These are phyloP conservation scores for Zoysia matrella DNA, from an alignment of 202 grass and related monocot genomes.

Conservation along the genomic window DNA sequence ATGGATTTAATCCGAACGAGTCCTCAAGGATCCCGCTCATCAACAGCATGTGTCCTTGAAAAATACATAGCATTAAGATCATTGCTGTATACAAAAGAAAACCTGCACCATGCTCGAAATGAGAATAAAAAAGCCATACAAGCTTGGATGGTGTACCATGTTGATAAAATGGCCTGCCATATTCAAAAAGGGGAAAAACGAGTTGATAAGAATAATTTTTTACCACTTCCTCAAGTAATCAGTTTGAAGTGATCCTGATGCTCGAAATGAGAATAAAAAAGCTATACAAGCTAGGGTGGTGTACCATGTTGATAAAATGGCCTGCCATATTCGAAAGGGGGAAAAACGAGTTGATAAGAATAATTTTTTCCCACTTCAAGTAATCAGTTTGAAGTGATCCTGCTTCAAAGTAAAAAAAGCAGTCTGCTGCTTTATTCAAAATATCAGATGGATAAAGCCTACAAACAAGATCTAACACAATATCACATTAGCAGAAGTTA, in stretches of 20 bases:
- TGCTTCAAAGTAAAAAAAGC: constrained; percentile 18
- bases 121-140: constrained; percentile 22
- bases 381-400: constrained; percentile 16
- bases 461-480: constrained; percentile 13
- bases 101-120: not conserved
- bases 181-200: not conserved
- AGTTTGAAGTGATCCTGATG: not conserved
- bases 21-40: not conserved
- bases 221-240: constrained; percentile 3
- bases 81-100: not conserved
- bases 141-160: constrained; percentile 2
- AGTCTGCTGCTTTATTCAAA: not conserved
- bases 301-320: constrained; percentile 39
- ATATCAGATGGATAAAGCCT: constrained; percentile 30
- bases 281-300: not conserved
- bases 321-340: not conserved
- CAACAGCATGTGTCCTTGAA: constrained; percentile 24
- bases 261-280: constrained; percentile 10
- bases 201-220: not conserved
- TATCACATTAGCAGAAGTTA: not conserved
- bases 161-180: constrained; percentile 18
- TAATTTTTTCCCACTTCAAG: not conserved
- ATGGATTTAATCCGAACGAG: too few relatives aligned
- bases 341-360: not conserved
- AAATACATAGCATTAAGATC: constrained; percentile 18